These are phyloP conservation scores for Aspergillus arachidicola DNA, from an alignment of 2,329 filamentous ascomycete species.

Conservation along the genomic window DNA sequence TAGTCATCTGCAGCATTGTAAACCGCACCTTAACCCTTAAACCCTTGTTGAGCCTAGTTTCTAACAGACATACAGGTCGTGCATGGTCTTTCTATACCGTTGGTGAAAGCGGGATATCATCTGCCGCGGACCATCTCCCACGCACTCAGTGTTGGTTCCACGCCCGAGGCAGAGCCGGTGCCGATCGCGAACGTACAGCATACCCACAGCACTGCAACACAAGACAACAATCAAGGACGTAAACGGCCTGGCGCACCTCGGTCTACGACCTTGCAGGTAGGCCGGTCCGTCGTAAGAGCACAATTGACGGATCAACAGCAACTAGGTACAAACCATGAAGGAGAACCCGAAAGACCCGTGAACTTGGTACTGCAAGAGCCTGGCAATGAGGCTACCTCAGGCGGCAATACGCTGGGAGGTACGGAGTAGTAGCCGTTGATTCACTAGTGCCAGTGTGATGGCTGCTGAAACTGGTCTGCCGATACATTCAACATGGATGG, in stretches of 20 bases:
- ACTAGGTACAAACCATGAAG: conserved; percentile 23
- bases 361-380: conserved; percentile 25
- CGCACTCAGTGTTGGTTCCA: conserved; percentile 46
- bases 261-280: conserved; percentile 30
- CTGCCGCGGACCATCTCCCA: conserved; percentile 50
- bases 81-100: conserved; percentile 78
- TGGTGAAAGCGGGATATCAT: conserved; percentile 55
- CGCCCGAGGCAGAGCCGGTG: conserved; percentile 32
- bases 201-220: conserved; percentile 40
- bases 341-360: conserved; percentile 39
- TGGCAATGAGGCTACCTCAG: background rate
- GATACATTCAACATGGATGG: background rate
- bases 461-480: background rate
- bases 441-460: background rate
- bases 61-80: conserved; percentile 58
- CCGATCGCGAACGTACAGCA: conserved; percentile 28
- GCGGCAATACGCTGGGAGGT: background rate
- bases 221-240: conserved; percentile 28
- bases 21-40: conserved; percentile 6
- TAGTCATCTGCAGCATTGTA: conserved; percentile 80
- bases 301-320: conserved; percentile 20
- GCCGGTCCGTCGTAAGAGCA: conserved; percentile 27
- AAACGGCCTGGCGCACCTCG: conserved; percentile 26
- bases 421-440: background rate
- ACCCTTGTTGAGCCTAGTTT: background rate